Base-by-base conservation (phyloP, 805 yeast genomes). In the Torulaspora microellipsoides region DNA sequence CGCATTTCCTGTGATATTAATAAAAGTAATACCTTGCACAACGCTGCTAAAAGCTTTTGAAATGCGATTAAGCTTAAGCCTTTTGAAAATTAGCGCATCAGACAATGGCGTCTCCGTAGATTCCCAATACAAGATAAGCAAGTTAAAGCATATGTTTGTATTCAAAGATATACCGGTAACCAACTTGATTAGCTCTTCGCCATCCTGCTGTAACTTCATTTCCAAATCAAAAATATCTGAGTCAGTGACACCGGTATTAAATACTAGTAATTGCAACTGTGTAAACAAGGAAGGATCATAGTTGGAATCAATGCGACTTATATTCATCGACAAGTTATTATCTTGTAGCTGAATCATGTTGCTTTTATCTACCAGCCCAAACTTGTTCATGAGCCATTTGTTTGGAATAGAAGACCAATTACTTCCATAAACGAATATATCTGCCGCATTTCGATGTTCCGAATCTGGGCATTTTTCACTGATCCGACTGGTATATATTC, bases 91-190 rank as follows among this genome's bases (percentile, higher is more conserved):
- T 7, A 51, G 47, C 8, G 36, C 25, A 11, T 49, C 50, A 9
- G 40, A 20, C 5, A 56, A 40, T 3, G 54, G 53, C 3, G 59
- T 59, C 20, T 64, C 65, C 1, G 65, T 56, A n/a, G 71, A 58
- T 31, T 68, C 71, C 75, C 75, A 70, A 42, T 64, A 68, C 2
- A 69, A 46, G 2, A 70, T 48, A 17, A 69, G 15, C 10, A 69
- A 43, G 27, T 60, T 60, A 40, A 69, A 65, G 37, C 60, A 58
- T 30, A 53, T 59, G 36, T 64, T 65, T 4, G 68, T 59, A 38
- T 66, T 60, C 27, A 66, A 42, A 4, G 68, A 56, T 8, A 66
- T 53, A 3, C 67, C 69, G 20, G 65, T 61, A 1, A 65, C 48
- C 13, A 70, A 42, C 33, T 66, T 68, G n/a, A 55, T 58, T 31